Percentiles rank a stretch among this genome's conserved stretches.
Conservation (phyloP, 2,329 filamentous ascomycete genomes). For the Fonsecaea multimorphosa region DNA sequence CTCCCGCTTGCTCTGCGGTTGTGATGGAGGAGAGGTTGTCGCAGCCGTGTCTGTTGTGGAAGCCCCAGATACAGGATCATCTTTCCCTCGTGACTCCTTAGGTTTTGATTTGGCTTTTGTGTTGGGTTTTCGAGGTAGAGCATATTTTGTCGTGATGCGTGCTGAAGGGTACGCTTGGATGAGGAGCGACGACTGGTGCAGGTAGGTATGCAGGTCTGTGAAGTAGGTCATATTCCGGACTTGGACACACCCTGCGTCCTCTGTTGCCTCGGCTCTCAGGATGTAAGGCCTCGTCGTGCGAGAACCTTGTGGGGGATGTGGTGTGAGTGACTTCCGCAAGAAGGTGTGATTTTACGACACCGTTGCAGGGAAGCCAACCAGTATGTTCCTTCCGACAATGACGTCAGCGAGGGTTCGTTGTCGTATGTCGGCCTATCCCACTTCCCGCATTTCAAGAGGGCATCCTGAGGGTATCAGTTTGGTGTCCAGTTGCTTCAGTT, state of each 20-base stretch:
- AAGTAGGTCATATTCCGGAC: constrained; percentile 73
- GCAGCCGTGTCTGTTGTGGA: constrained; percentile 44
- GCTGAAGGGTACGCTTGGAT: constrained; percentile 85
- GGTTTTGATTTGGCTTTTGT: constrained; percentile 43
- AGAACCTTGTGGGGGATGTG: neutral
- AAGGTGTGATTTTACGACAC: neutral
- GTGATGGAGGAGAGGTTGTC: constrained; percentile 33
- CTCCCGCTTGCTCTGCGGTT: constrained; percentile 39
- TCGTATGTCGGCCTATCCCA: neutral
- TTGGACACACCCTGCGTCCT: neutral
- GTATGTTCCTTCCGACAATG: neutral
- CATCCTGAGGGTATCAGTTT: neutral
- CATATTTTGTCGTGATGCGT: constrained; percentile 91
- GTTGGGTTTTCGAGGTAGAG: constrained; percentile 44
- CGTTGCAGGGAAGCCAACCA: neutral
- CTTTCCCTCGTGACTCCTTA: constrained; percentile 16
- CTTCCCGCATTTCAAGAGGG: neutral
- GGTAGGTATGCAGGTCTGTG: constrained; percentile 84
- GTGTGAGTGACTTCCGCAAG: neutral
- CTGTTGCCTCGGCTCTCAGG: neutral
- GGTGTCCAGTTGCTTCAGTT: neutral
- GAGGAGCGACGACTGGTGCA: constrained; percentile 83
- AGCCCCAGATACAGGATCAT: constrained; percentile 27
- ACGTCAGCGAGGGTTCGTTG: neutral
- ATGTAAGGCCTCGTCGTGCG: neutral